Evolutionary conservation across 768 basidiomycete genomes (phyloP).

Genomic region (Kwoniella europaea): DNA sequence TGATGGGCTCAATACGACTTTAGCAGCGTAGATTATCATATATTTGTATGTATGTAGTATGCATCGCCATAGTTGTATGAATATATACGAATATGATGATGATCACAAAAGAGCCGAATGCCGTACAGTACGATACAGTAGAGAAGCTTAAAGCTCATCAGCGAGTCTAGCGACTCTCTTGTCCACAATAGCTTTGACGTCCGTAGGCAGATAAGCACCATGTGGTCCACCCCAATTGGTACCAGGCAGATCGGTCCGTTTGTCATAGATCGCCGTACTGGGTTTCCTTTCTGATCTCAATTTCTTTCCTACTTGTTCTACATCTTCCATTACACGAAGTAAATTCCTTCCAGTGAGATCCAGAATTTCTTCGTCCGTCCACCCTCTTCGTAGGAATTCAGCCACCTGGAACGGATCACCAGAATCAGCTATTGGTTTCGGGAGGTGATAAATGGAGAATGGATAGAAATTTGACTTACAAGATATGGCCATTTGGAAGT

Average conservation of each 20-base stretch:
- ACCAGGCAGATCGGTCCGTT: constrained; percentile 32
- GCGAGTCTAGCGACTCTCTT: constrained; percentile 1
- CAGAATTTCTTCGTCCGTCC: constrained; percentile 34
- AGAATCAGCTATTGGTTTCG: background rate
- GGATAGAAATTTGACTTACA: constrained; percentile 2
- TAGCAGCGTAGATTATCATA: background rate
- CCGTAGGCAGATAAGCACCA: constrained; percentile 18
- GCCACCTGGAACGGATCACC: constrained; percentile 15
- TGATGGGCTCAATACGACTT: background rate
- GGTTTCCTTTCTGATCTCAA: constrained; percentile 7
- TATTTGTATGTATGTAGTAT: background rate
- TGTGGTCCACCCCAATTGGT: constrained; percentile 32
- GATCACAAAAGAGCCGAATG: too few species aligned
- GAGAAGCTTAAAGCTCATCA: constrained; percentile 27
- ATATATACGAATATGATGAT: background rate
- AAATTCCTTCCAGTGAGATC: constrained; percentile 36
- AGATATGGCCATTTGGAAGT: constrained; percentile 30
- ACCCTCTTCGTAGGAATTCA: constrained; percentile 33
- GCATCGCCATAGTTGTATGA: background rate
- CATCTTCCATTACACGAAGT: constrained; percentile 28
- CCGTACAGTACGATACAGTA: background rate
- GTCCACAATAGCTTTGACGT: constrained; percentile 22
- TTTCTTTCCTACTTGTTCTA: constrained; percentile 14
- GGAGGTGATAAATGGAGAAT: too few species aligned
- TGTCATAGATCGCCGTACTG: constrained; percentile 24